Base-by-base conservation (phyloP, 140 eudicot species). In the Oenanthe javanica region DNA sequence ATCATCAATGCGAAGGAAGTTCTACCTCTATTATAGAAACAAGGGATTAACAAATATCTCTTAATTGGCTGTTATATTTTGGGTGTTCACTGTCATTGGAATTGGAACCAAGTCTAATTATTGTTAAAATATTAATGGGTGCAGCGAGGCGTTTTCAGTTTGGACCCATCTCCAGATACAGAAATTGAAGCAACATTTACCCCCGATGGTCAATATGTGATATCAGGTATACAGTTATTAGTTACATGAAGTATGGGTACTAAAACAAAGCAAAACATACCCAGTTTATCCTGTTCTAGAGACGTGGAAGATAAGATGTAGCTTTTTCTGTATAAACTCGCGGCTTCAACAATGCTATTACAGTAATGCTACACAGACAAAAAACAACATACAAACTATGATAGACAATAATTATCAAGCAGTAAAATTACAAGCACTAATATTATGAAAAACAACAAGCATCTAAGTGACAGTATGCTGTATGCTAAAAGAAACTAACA, bases 151-250 rank as follows among this genome's bases (percentile, higher is more conserved):
- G 97, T 90, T 67, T 94, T 90, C 84, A 89, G 89, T 86, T 88
- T 92, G 86, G 98, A 94, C 79, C 89, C 97, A 77, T 90, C 96
- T 59, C 89, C 93, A 79, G 87, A 86, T 75, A 88, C 88, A 52
- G 84, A 88, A 27, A 87, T 90, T 43, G 98, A 94, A 88, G 97
- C 97, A 57, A 92, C 97, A 38, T 94, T 94, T 88, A 89, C 98
- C 47, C 97, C 98, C 46, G 98, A 92, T 88, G 97, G 98, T 75
- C 97, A 92, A 81, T 92, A 92, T 72, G 96, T 94, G 83, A 77
- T 94, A 69, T 89, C 96, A 79, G 98, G 98, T 94, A 78, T 52
- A 18, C 77, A 47, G 15, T 27, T 45, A 23, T n/a, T 75, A 47
- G 19, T 74, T 45, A 9, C 78, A 46, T 74, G 63, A 48, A 48